Evolutionary conservation across 1,139 yeast species (phyloP).

Genomic region (Pichia sorboxylosa): DNA sequence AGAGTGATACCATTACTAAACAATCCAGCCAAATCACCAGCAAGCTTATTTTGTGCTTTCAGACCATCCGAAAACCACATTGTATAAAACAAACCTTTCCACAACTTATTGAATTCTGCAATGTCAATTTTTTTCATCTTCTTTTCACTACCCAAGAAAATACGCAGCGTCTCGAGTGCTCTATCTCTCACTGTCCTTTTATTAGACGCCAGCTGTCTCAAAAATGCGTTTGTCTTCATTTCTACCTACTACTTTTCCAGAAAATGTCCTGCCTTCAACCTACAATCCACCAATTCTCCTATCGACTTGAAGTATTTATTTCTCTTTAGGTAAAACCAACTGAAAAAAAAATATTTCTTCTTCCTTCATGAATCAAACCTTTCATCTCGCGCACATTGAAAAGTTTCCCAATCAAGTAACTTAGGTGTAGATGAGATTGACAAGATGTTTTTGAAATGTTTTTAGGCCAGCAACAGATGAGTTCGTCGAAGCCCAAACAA

Average conservation of each 20-base stretch:
- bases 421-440: too few species aligned
- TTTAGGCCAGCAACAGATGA: too few species aligned
- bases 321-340: neutral
- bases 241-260: too few species aligned
- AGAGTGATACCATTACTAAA: conserved; percentile 35
- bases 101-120: conserved; percentile 64
- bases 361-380: neutral
- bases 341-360: neutral
- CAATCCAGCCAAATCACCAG: conserved; percentile 59
- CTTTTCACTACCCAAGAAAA: conserved; percentile 35
- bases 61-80: conserved; percentile 98
- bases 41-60: conserved; percentile 77
- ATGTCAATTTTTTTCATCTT: conserved; percentile 14
- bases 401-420: too few species aligned
- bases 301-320: too few species aligned
- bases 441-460: too few species aligned
- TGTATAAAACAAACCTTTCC: conserved; percentile 87
- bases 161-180: conserved; percentile 58
- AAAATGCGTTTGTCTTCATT: conserved; percentile 36
- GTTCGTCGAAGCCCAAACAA: too few species aligned
- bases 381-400: neutral
- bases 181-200: conserved; percentile 64
- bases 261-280: too few species aligned
- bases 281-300: too few species aligned
- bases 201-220: conserved; percentile 76